These are phyloP conservation scores for Clonostachys chloroleuca DNA, from an alignment of 2,329 filamentous ascomycete species.

Conservation along the genomic window DNA sequence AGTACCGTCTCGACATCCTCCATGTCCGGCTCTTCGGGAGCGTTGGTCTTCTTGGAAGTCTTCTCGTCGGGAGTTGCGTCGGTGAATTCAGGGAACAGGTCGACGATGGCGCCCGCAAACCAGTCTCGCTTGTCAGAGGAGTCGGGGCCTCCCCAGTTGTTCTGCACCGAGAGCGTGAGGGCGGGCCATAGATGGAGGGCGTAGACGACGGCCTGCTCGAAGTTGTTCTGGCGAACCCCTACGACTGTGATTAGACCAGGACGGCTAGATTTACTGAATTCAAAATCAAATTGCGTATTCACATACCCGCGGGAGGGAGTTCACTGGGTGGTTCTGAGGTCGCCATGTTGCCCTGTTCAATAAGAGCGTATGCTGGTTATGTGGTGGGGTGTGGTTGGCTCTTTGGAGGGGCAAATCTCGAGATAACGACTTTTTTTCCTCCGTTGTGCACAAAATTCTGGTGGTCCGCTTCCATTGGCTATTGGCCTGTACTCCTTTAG, in stretches of 20 bases:
- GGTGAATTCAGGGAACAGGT: slow-evolving; percentile 70
- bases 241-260: not conserved
- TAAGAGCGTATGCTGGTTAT: not conserved
- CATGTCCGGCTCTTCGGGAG: slow-evolving; percentile 54
- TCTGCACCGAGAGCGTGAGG: slow-evolving; percentile 80
- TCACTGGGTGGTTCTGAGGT: slow-evolving; percentile 1
- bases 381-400: slow-evolving; percentile 4
- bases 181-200: slow-evolving; percentile 84
- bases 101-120: slow-evolving; percentile 84
- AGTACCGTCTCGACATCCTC: slow-evolving; percentile 82
- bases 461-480: no score
- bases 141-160: slow-evolving; percentile 82
- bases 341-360: slow-evolving; percentile 2
- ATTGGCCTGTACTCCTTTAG: no score
- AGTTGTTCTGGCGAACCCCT: slow-evolving; percentile 51
- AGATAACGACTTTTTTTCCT: no score
- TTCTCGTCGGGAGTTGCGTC: slow-evolving; percentile 20
- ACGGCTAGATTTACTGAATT: not conserved
- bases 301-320: slow-evolving; percentile 9
- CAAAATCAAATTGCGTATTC: not conserved
- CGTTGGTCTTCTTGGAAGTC: slow-evolving; percentile 11
- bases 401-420: slow-evolving; percentile 6
- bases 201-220: slow-evolving; percentile 86
- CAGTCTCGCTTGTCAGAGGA: slow-evolving; percentile 88
- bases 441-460: no score